These are phyloP conservation scores for Candida methanosorbosa DNA, from an alignment of 805 yeast genomes.

Conservation along the genomic window DNA sequence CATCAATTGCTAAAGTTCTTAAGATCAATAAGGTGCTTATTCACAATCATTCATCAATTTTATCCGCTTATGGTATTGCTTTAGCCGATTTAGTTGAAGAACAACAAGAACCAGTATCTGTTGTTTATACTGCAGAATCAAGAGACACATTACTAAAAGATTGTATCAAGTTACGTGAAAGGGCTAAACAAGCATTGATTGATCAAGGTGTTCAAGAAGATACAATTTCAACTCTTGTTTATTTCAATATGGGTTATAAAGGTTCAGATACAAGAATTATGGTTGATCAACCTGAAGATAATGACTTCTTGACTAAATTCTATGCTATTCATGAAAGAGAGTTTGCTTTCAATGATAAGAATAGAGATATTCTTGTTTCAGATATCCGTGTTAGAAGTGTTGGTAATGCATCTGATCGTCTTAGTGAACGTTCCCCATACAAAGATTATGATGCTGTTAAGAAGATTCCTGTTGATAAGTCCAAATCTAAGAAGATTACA, in stretches of 20 bases:
- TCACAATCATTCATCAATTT: constrained; percentile 73
- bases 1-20: constrained; percentile 60
- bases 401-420: constrained; percentile 32
- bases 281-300: constrained; percentile 31
- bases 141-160: constrained; percentile 29
- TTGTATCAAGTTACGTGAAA: constrained; percentile 33
- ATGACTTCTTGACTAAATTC: constrained; percentile 36
- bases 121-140: constrained; percentile 26
- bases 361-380: constrained; percentile 53
- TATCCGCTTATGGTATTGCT: constrained; percentile 85
- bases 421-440: constrained; percentile 13
- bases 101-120: constrained; percentile 59
- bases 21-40: constrained; percentile 63
- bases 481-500: not conserved
- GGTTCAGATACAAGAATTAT: constrained; percentile 85
- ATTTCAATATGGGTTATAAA: constrained; percentile 68
- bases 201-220: constrained; percentile 45
- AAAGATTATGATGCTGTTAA: constrained; percentile 7
- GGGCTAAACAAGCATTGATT: constrained; percentile 31
- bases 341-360: constrained; percentile 57
- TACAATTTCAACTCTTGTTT: constrained; percentile 48
- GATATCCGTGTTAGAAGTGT: constrained; percentile 69
- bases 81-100: constrained; percentile 81
- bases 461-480: constrained; percentile 9
- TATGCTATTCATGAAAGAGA: constrained; percentile 52